Conservation (phyloP, 768 basidiomycete species). For the Leccinum variicolor region DNA sequence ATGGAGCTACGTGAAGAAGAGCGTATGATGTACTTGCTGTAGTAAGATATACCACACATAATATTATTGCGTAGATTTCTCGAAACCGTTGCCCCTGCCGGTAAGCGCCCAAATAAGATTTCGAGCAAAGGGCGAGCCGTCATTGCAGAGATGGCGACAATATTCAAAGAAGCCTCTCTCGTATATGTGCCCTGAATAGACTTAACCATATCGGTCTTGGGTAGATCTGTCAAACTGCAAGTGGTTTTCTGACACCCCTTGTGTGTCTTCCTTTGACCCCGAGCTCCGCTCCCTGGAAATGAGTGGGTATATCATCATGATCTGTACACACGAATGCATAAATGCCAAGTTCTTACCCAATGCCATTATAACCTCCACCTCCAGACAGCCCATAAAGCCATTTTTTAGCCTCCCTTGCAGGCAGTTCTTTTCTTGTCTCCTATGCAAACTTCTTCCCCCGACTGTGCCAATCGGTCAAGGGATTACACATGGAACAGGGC, state of each 20-base stretch:
- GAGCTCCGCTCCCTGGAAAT: constrained; percentile 41
- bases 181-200: constrained; percentile 29
- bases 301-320: constrained; percentile 36
- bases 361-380: constrained; percentile 29
- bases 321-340: constrained; percentile 35
- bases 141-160: constrained; percentile 20
- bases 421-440: constrained; percentile 21
- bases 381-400: constrained; percentile 19
- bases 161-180: constrained; percentile 30
- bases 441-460: constrained; percentile 29
- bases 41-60: constrained; percentile 38
- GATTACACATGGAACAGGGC: constrained; percentile 35
- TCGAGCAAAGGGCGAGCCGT: constrained; percentile 13
- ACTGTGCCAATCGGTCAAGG: constrained; percentile 29
- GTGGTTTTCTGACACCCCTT: constrained; percentile 34
- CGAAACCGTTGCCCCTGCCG: constrained; percentile 9
- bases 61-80: constrained; percentile 43
- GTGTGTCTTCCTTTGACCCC: constrained; percentile 37
- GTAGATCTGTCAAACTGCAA: constrained; percentile 33
- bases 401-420: constrained; percentile 21
- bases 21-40: constrained; percentile 59
- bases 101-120: constrained; percentile 31
- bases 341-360: constrained; percentile 35
- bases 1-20: constrained; percentile 95
- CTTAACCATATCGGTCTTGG: constrained; percentile 32